These are phyloP conservation scores for Diaporthe destruens DNA, from an alignment of 2,329 filamentous ascomycete genomes.

Conservation along the genomic window DNA sequence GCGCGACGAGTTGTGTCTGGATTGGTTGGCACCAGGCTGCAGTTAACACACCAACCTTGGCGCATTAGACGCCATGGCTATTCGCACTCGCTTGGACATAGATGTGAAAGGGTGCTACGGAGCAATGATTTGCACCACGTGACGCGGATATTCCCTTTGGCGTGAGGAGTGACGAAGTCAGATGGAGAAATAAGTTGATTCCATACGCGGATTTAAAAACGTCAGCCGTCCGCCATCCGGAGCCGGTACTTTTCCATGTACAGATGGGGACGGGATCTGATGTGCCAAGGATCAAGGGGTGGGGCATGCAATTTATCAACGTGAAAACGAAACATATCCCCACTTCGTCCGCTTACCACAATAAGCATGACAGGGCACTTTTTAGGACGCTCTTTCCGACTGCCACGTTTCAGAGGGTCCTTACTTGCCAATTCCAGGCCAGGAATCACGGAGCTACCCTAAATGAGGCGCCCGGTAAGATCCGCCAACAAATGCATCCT, in stretches of 20 bases:
- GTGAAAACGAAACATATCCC: constrained; percentile 7
- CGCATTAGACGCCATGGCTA: neutral
- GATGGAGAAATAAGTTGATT: neutral
- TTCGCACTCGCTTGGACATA: neutral
- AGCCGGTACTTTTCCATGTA: neutral
- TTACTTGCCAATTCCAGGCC: neutral
- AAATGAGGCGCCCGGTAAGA: neutral
- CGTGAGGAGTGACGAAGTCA: neutral
- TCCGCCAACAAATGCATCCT: neutral
- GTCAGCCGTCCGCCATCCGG: neutral
- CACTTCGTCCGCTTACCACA: neutral
- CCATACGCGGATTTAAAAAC: neutral
- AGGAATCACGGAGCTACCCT: neutral
- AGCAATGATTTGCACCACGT: neutral
- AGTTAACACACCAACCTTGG: too few species aligned
- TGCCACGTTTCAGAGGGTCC: neutral
- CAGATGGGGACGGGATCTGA: constrained; percentile 7
- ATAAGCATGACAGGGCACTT: neutral
- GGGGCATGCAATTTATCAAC: constrained; percentile 6
- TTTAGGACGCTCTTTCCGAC: neutral
- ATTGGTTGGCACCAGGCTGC: too few species aligned
- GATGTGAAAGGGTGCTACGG: neutral
- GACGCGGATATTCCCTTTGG: neutral
- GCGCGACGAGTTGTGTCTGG: too few species aligned
- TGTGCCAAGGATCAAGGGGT: neutral